A percentile compares a stretch with the other conserved stretches of the same genome.
phyloP scores from a whole-genome alignment of 2,329 filamentous ascomycete genomes.

The Pezicula neosporulosa region DNA sequence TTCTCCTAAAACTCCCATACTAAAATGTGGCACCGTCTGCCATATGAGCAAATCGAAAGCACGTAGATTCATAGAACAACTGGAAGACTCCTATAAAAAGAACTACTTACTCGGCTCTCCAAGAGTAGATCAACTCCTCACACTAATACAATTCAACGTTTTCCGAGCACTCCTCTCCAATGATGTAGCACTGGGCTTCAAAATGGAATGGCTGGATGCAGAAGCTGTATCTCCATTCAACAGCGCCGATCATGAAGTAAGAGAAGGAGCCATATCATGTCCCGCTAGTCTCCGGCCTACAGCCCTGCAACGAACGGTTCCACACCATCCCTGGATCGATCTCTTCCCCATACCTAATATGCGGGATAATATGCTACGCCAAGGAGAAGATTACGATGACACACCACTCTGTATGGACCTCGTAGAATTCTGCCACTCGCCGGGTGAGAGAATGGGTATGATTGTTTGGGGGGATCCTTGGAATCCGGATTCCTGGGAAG shows the following conservation, averaged over 20 bases:
- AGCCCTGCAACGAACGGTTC: slow-evolving; percentile 22
- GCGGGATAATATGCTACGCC: slow-evolving; percentile 29
- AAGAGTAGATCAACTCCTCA: slow-evolving; percentile 11
- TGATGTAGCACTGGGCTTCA: slow-evolving; percentile 2
- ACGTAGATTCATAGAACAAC: slow-evolving; percentile 1
- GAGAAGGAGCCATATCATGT: background rate
- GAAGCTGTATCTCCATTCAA: slow-evolving; percentile 14
- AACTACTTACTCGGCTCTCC: slow-evolving; percentile 9
- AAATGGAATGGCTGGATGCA: slow-evolving; percentile 6
- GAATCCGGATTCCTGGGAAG: slow-evolving; percentile 23
- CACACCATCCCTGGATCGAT: slow-evolving; percentile 35
- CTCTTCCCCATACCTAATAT: slow-evolving; percentile 31
- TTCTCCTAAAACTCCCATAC: background rate
- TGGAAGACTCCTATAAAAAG: background rate
- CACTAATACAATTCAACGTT: slow-evolving; percentile 20
- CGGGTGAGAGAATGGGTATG: slow-evolving; percentile 21
- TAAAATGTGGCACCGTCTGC: background rate
- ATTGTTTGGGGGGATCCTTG: slow-evolving; percentile 29
- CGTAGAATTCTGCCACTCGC: slow-evolving; percentile 11
- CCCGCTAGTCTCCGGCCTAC: slow-evolving; percentile 24
- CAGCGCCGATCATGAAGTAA: background rate
- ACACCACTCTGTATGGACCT: slow-evolving; percentile 18
- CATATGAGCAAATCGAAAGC: background rate
- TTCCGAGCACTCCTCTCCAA: slow-evolving; percentile 17
- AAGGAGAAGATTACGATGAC: slow-evolving; percentile 17